A percentile compares a stretch with the other conserved stretches of the same genome.
These are phyloP conservation scores for Daedaleopsis sinensis DNA, from an alignment of 768 basidiomycete species.

Conservation along the genomic window DNA sequence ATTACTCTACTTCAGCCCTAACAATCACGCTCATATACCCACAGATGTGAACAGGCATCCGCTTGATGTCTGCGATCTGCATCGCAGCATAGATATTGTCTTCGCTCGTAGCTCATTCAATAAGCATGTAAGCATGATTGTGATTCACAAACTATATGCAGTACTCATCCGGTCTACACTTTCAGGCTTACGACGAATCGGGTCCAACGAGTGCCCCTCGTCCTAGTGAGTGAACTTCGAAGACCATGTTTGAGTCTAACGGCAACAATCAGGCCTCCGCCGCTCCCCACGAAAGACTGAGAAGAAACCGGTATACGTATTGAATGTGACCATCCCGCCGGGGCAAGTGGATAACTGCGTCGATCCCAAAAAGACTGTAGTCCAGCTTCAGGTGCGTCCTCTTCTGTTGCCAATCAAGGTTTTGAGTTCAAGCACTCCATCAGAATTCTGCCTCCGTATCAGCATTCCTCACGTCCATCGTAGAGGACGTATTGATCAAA, in stretches of 20 bases:
- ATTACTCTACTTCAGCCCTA: neutral
- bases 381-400: conserved; percentile 66
- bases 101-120: conserved; percentile 74
- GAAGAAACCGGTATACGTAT: conserved; percentile 80
- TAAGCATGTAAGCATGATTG: conserved; percentile 54
- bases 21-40: neutral
- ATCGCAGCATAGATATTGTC: conserved; percentile 62
- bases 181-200: conserved; percentile 69
- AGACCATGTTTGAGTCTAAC: neutral
- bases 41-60: conserved; percentile 83
- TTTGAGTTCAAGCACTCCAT: neutral
- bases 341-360: conserved; percentile 74
- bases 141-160: neutral
- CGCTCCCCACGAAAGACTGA: conserved; percentile 81
- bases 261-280: conserved; percentile 46
- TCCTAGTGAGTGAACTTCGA: conserved; percentile 38
- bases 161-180: neutral
- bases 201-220: conserved; percentile 52
- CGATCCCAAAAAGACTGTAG: conserved; percentile 72
- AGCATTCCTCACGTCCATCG: conserved; percentile 56
- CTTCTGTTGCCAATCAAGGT: neutral
- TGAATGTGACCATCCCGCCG: conserved; percentile 72
- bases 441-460: conserved; percentile 64
- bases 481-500: conserved; percentile 64
- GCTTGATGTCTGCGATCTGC: conserved; percentile 64